These are phyloP conservation scores for Corylus americana DNA, from an alignment of 306 rosid species.

Conservation along the genomic window DNA sequence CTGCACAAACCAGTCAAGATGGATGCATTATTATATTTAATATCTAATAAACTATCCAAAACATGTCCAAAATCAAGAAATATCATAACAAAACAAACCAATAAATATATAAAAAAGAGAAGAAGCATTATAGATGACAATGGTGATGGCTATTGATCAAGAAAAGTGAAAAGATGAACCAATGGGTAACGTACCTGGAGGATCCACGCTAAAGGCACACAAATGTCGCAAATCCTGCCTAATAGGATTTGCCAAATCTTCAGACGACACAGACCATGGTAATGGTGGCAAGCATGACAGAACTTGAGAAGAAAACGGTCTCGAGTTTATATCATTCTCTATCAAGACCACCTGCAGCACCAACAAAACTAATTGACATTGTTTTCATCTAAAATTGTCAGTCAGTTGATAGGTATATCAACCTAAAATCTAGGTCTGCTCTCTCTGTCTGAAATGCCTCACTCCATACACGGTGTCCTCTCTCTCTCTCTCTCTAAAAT, in stretches of 20 bases:
- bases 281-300: slow-evolving; percentile 93
- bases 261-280: slow-evolving; percentile 90
- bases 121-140: background rate
- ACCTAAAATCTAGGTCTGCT: too few species aligned
- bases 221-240: slow-evolving; percentile 81
- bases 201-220: slow-evolving; percentile 88
- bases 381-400: slow-evolving; percentile 10
- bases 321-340: slow-evolving; percentile 91
- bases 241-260: slow-evolving; percentile 69
- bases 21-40: slow-evolving; percentile 8
- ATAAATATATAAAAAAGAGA: slow-evolving; percentile 2
- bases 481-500: slow-evolving; percentile 8
- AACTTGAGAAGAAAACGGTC: slow-evolving; percentile 94
- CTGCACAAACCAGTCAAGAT: slow-evolving; percentile 45
- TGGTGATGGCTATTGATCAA: background rate
- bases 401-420: slow-evolving; percentile 7
- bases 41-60: too few species aligned
- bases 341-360: slow-evolving; percentile 85
- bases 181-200: slow-evolving; percentile 68
- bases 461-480: slow-evolving; percentile 10
- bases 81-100: slow-evolving; percentile 5
- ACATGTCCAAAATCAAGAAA: background rate
- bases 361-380: slow-evolving; percentile 18
- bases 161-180: background rate
- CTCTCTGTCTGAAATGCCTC: slow-evolving; percentile 55